Conservation (phyloP, 306 rosid genomes). For the barrel medic (Medicago truncatula) region DNA sequence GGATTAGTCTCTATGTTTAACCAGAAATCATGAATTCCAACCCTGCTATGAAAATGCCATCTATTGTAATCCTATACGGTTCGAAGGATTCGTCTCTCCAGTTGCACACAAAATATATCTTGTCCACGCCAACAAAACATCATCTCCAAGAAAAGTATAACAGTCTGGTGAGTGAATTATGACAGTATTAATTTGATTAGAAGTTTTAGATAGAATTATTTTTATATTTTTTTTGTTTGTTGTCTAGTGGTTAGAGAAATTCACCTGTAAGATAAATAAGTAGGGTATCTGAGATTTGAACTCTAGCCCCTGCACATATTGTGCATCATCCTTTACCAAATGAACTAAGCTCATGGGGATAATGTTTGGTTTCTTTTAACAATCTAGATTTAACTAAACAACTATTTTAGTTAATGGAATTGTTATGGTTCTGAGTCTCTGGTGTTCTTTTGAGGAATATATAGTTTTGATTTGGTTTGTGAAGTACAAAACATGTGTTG, state of each 20-base stretch:
- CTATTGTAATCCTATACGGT: too few relatives aligned
- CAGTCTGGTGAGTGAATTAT: constrained; percentile 7
- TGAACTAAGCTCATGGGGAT: too few relatives aligned
- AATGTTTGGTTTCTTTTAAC: constrained; percentile 18
- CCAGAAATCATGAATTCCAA: too few relatives aligned
- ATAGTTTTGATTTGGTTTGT: constrained; percentile 32
- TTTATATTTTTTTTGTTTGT: neutral
- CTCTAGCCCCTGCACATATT: too few relatives aligned
- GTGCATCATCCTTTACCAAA: too few relatives aligned
- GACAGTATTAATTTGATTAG: constrained; percentile 3
- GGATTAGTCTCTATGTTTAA: too few relatives aligned
- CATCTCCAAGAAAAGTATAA: constrained; percentile 23
- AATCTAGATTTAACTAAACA: constrained; percentile 17
- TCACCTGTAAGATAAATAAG: too few relatives aligned
- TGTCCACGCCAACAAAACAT: neutral
- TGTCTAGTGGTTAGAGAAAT: too few relatives aligned
- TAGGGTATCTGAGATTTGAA: too few relatives aligned
- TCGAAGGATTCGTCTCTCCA: too few relatives aligned
- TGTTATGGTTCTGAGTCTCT: constrained; percentile 26
- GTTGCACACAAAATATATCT: too few relatives aligned
- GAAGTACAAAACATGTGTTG: constrained; percentile 35
- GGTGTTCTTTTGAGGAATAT: constrained; percentile 36
- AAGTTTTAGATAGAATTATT: neutral
- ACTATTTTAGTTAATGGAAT: constrained; percentile 27
- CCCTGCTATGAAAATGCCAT: neutral